Evolutionary conservation across 139 green algal species (phyloP).

Genomic region (Limnomonas spitsbergensis): DNA sequence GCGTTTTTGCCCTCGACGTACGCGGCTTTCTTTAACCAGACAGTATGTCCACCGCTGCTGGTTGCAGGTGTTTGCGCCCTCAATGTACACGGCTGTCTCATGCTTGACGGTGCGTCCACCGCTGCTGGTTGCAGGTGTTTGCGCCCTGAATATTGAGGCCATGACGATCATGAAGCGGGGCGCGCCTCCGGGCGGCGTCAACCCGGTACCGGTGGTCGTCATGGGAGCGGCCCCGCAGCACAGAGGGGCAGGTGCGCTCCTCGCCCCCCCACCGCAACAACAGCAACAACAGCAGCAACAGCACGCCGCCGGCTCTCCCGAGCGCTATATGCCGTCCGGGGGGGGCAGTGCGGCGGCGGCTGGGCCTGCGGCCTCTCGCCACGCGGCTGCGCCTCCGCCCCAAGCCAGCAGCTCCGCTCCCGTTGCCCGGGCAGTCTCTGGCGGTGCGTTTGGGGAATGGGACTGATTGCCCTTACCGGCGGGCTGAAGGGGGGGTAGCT

Average conservation of each 20-base stretch:
- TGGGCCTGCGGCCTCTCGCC: neutral
- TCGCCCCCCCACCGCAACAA: neutral
- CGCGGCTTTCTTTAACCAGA: too few species aligned
- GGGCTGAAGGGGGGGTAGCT: too few species aligned
- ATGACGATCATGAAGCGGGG: constrained; percentile 65
- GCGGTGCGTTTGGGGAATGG: too few species aligned
- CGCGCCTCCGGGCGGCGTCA: neutral
- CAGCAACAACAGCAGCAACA: neutral
- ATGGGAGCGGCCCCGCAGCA: too few species aligned
- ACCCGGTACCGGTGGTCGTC: neutral
- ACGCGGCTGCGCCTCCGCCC: neutral
- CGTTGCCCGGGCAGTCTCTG: too few species aligned
- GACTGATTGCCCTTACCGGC: too few species aligned
- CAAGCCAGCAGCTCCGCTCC: too few species aligned
- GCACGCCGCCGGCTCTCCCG: neutral
- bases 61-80: neutral
- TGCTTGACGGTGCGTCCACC: neutral
- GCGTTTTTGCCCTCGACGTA: too few species aligned
- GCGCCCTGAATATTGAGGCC: constrained; percentile 72
- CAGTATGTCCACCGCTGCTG: too few species aligned
- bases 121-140: constrained; percentile 42
- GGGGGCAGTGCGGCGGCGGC: neutral
- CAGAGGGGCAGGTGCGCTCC: too few species aligned
- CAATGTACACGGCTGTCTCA: neutral
- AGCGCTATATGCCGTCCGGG: too few species aligned